phyloP scores from a whole-genome alignment of 148 eudicot genomes.

The Vaccinium darrowii region DNA sequence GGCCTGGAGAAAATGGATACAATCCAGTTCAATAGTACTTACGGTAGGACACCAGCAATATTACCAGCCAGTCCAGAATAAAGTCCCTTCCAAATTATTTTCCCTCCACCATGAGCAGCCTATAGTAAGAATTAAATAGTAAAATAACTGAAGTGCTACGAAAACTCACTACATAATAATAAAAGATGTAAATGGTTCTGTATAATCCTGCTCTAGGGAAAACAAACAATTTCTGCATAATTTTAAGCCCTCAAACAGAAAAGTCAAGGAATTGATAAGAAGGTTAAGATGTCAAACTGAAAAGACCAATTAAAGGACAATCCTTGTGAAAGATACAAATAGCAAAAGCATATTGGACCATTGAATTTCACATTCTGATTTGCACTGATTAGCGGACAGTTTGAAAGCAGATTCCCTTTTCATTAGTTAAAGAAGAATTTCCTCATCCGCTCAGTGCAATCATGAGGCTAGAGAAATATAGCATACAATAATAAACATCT shows the following conservation, averaged over 20 bases:
- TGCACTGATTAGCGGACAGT: background rate
- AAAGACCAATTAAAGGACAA: conserved; percentile 1
- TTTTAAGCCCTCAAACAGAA: background rate
- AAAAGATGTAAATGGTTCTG: background rate
- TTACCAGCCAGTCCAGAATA: conserved; percentile 98
- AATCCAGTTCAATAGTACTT: conserved; percentile 29
- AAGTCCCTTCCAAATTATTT: conserved; percentile 79
- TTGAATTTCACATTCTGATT: background rate
- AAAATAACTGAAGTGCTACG: background rate
- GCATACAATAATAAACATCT: background rate
- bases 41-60: conserved; percentile 96
- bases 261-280: conserved; percentile 4
- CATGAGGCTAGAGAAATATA: background rate
- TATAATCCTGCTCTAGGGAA: background rate
- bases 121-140: conserved; percentile 23
- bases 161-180: background rate
- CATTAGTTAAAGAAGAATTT: background rate
- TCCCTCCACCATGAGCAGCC: conserved; percentile 93
- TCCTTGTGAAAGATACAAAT: background rate
- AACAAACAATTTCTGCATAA: background rate
- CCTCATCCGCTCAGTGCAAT: background rate
- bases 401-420: background rate
- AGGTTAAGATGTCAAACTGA: background rate
- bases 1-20: background rate
- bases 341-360: conserved; percentile 2